phyloP scores from a whole-genome alignment of 495 filamentous ascomycete genomes.

The Xylaria grammica region DNA sequence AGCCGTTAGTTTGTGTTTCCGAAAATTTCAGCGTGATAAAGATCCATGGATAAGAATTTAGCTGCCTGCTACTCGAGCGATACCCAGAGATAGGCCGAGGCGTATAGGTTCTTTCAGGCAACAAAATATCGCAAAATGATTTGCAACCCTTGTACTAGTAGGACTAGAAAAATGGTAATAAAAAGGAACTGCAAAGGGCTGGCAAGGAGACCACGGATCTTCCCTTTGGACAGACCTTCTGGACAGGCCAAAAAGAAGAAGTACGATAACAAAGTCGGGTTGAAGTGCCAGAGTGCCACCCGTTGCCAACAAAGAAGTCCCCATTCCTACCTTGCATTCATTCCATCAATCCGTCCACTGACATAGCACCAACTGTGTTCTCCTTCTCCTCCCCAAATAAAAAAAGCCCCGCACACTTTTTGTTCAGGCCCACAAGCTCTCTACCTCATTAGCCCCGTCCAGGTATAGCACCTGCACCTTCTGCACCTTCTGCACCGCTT shows the following conservation, averaged over 20 bases:
- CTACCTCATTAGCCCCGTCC: slow-evolving; percentile 17
- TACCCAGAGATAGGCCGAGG: too few species aligned
- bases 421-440: slow-evolving; percentile 41
- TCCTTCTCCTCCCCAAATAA: neutral
- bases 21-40: neutral
- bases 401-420: slow-evolving; percentile 41
- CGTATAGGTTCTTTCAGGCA: slow-evolving; percentile 1
- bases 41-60: neutral
- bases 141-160: neutral
- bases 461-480: slow-evolving; percentile 11
- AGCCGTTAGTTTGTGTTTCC: neutral
- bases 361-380: neutral
- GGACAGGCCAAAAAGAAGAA: neutral
- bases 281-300: slow-evolving; percentile 5
- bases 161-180: neutral
- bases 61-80: slow-evolving; percentile 3
- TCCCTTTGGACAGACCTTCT: neutral
- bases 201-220: too few species aligned
- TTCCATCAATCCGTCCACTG: neutral
- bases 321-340: neutral
- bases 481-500: too few species aligned
- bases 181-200: neutral
- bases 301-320: slow-evolving; percentile 19
- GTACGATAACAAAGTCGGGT: neutral
- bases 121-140: neutral